Evolutionary conservation across 495 filamentous ascomycete species (phyloP).

Genomic region (Lasiosphaeria hispida): DNA sequence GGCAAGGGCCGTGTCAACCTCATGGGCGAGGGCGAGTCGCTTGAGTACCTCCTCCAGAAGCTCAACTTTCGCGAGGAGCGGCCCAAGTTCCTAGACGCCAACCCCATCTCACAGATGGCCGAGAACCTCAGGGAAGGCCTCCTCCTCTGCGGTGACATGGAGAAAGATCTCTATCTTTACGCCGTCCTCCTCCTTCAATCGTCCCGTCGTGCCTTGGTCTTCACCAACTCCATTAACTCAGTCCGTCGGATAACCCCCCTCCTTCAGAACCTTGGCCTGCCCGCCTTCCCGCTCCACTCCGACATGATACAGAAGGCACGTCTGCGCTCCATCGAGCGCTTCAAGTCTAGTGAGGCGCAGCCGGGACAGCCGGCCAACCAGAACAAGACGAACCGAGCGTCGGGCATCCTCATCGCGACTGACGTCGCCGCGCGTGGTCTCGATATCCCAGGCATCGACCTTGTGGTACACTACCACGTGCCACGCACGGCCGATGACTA

Average conservation of each 20-base stretch:
- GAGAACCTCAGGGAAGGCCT: conserved; percentile 82
- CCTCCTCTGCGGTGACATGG: conserved; percentile 84
- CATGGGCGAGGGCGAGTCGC: conserved; percentile 71
- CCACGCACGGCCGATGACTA: conserved; percentile 90
- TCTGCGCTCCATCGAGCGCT: conserved; percentile 85
- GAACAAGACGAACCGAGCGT: conserved; percentile 32
- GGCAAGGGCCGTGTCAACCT: conserved; percentile 68
- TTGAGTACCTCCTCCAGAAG: conserved; percentile 89
- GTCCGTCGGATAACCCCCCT: conserved; percentile 84
- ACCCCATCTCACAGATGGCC: conserved; percentile 84
- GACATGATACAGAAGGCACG: conserved; percentile 97
- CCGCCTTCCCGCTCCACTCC: conserved; percentile 78
- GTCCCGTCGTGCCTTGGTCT: conserved; percentile 75
- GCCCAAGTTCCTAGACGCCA: conserved; percentile 90
- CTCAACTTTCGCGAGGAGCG: conserved; percentile 78
- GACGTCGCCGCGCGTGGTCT: conserved; percentile 96
- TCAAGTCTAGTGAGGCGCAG: conserved; percentile 59
- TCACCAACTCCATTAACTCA: conserved; percentile 92
- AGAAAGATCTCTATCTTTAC: conserved; percentile 97
- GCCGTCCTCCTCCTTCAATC: conserved; percentile 80
- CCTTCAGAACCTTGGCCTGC: conserved; percentile 77
- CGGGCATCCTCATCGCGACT: conserved; percentile 80
- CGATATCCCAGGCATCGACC: conserved; percentile 83
- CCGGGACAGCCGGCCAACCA: conserved; percentile 12
- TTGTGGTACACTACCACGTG: conserved; percentile 92